A percentile compares a stretch with the other conserved stretches of the same genome.
These are phyloP conservation scores for Tricholoma sp. DNA, from an alignment of 768 basidiomycete species.

Conservation along the genomic window DNA sequence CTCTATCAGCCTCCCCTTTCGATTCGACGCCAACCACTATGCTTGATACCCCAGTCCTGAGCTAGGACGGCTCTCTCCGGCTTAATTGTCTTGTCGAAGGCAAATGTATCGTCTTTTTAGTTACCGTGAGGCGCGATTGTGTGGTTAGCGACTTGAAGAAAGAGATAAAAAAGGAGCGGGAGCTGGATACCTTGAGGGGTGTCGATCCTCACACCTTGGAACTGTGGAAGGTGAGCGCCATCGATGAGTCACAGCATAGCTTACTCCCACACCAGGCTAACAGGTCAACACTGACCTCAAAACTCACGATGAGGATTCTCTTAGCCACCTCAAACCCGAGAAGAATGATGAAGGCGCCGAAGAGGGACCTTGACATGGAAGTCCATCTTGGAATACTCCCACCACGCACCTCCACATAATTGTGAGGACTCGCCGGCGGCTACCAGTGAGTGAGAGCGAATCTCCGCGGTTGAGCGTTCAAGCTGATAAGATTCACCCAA, in stretches of 20 bases:
- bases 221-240: neutral
- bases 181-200: neutral
- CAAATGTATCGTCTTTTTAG: neutral
- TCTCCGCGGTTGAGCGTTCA: neutral
- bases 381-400: neutral
- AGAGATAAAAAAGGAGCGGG: neutral
- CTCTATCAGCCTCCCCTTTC: too few relatives aligned
- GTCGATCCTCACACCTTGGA: neutral
- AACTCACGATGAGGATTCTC: neutral
- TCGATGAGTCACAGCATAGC: neutral
- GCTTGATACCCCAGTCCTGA: neutral
- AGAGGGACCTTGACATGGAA: neutral
- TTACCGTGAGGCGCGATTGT: neutral
- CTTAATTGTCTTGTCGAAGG: neutral
- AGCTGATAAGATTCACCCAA: neutral
- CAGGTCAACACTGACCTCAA: neutral
- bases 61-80: neutral
- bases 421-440: neutral
- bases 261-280: neutral
- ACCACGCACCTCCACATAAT: neutral
- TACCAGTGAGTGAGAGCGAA: neutral
- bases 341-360: neutral
- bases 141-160: neutral
- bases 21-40: neutral
- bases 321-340: neutral